phyloP scores from a whole-genome alignment of 2,329 filamentous ascomycete species.

The Colletotrichum nymphaeae region DNA sequence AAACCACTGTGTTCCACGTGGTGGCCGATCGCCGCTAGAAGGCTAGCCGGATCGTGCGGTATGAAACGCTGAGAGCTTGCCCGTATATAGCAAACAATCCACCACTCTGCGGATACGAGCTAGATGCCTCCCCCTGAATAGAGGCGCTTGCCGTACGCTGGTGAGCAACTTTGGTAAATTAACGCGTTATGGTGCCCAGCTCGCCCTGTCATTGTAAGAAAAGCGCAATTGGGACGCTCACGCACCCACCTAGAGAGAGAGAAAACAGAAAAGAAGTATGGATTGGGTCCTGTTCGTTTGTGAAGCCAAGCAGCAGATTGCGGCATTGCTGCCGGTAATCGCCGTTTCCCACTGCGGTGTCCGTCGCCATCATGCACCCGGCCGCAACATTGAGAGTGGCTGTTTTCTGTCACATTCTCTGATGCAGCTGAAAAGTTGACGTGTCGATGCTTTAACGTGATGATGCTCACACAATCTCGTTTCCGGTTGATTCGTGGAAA shows the following conservation, averaged over 20 bases:
- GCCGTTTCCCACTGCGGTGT: not conserved
- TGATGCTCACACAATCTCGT: not conserved
- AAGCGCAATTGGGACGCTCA: not conserved
- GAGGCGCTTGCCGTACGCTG: conserved; percentile 10
- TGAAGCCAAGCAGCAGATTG: conserved; percentile 4
- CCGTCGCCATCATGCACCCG: conserved; percentile 1
- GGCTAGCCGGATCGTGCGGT: conserved; percentile 15
- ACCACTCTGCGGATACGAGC: not conserved
- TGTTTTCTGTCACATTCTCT: not conserved
- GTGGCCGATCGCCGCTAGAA: conserved; percentile 29
- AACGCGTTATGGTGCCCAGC: not conserved
- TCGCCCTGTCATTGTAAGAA: too few species aligned
- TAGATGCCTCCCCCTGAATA: conserved; percentile 2
- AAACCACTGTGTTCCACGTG: conserved; percentile 24
- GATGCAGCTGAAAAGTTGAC: not conserved
- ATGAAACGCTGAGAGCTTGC: conserved; percentile 18
- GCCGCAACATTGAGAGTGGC: conserved; percentile 8
- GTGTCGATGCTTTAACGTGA: not conserved
- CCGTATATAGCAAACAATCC: not conserved
- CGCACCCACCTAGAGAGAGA: not conserved
- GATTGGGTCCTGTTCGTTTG: not conserved
- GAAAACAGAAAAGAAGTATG: not conserved
- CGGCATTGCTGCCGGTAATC: not conserved
- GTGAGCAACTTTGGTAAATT: not conserved
- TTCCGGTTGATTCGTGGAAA: not conserved